Conservation (phyloP, 331 rosid genomes). For the Quercus phellos region DNA sequence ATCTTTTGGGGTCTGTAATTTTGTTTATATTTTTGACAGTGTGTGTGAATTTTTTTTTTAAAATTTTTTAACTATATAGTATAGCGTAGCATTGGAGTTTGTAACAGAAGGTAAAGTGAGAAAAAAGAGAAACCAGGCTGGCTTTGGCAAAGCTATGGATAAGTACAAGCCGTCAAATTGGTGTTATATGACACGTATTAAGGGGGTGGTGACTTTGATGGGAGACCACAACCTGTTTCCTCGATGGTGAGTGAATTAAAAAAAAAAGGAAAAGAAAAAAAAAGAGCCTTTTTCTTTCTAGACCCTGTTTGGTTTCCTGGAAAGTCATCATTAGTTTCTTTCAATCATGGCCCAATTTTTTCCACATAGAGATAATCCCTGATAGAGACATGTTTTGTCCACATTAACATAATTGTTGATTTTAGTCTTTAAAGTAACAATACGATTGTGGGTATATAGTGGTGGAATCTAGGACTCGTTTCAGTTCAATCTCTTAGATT, state of each 20-base stretch:
- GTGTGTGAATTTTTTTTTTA: not conserved
- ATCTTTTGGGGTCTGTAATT: slow-evolving; percentile 57
- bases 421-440: too few relatives aligned
- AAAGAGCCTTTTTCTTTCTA: not conserved
- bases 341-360: slow-evolving; percentile 11
- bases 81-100: slow-evolving; percentile 1
- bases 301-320: slow-evolving; percentile 6
- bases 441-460: too few relatives aligned
- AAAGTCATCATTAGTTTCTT: slow-evolving; percentile 1
- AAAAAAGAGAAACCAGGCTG: not conserved
- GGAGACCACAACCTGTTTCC: not conserved
- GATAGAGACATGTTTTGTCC: slow-evolving; percentile 5
- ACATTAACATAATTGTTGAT: not conserved
- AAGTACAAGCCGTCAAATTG: not conserved
- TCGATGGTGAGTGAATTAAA: not conserved
- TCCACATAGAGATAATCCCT: not conserved
- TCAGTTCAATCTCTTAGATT: too few relatives aligned
- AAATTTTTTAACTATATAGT: not conserved
- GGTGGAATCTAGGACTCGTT: too few relatives aligned
- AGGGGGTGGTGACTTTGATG: not conserved
- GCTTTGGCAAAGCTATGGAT: not conserved
- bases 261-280: too few relatives aligned
- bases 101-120: not conserved
- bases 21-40: not conserved
- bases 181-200: not conserved